A percentile compares a stretch with the other conserved stretches of the same genome.
These are phyloP conservation scores for California macrophylla DNA, from an alignment of 441 rosid species.

Conservation along the genomic window DNA sequence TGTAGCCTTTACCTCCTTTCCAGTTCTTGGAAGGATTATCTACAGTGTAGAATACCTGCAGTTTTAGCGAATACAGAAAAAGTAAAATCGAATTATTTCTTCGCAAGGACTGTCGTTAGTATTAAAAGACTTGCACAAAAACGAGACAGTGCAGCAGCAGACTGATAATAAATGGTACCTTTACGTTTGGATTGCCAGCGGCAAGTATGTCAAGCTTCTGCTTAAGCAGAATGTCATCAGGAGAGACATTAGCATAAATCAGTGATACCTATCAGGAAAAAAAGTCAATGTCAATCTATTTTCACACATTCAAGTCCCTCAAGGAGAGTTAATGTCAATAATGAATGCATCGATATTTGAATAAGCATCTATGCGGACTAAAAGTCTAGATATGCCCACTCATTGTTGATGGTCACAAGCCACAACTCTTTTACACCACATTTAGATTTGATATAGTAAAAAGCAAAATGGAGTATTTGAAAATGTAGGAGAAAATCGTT, in stretches of 20 bases:
- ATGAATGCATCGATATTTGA: not conserved
- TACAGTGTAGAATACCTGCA: conserved; percentile 73
- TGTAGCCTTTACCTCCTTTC: conserved; percentile 85
- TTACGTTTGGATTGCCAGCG: conserved; percentile 70
- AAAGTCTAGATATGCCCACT: not conserved
- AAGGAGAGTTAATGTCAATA: conserved; percentile 6
- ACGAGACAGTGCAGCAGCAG: not conserved
- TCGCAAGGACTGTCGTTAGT: not conserved
- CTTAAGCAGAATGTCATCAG: conserved; percentile 83
- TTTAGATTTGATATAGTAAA: not conserved
- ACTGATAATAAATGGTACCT: conserved; percentile 31
- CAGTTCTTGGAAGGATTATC: conserved; percentile 77
- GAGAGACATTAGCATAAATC: conserved; percentile 82
- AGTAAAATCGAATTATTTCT: not conserved
- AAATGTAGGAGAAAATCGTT: conserved; percentile 3
- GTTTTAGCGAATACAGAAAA: conserved; percentile 12
- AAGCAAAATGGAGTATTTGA: not conserved
- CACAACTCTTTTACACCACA: not conserved
- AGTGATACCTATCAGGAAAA: conserved; percentile 51
- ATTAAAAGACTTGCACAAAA: not conserved
- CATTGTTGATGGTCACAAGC: not conserved
- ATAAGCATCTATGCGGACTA: not conserved
- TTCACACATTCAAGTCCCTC: not conserved
- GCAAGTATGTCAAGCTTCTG: conserved; percentile 81
- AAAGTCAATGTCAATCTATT: not conserved